phyloP scores from a whole-genome alignment of 768 basidiomycete species.

The Suillus occidentalis region DNA sequence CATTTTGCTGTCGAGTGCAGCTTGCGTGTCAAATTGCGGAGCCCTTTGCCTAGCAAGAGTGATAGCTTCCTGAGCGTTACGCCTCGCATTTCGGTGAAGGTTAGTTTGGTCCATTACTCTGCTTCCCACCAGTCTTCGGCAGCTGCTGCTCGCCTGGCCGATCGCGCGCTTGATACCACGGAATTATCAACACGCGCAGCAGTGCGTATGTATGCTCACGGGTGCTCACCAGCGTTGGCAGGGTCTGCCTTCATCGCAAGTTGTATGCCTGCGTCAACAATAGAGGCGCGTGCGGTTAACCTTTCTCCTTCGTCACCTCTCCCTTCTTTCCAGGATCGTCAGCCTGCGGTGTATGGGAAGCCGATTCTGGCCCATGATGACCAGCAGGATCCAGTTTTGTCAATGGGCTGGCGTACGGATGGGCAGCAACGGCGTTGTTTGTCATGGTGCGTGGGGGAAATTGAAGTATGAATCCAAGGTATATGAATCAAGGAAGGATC shows the following conservation, averaged over 20 bases:
- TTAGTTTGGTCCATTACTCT: slow-evolving; percentile 67
- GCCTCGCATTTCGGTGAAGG: slow-evolving; percentile 77
- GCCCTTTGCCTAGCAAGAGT: slow-evolving; percentile 76
- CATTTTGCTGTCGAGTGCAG: slow-evolving; percentile 78
- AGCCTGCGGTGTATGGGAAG: slow-evolving; percentile 23
- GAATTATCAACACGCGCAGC: slow-evolving; percentile 12
- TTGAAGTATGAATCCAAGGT: not conserved
- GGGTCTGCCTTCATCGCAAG: too few species aligned
- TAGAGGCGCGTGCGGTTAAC: slow-evolving; percentile 94
- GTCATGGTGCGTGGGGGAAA: slow-evolving; percentile 18
- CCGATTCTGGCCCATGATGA: slow-evolving; percentile 28
- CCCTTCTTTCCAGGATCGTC: slow-evolving; percentile 37
- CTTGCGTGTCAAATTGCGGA: slow-evolving; percentile 79
- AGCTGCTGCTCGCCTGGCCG: slow-evolving; percentile 84
- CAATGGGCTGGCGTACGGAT: slow-evolving; percentile 25
- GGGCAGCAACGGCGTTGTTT: slow-evolving; percentile 22
- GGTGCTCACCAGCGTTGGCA: slow-evolving; percentile 86
- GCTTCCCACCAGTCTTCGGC: slow-evolving; percentile 46
- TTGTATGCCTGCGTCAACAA: slow-evolving; percentile 91
- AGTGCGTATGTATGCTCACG: slow-evolving; percentile 10
- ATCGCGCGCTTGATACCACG: slow-evolving; percentile 93
- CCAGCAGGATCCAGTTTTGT: slow-evolving; percentile 9
- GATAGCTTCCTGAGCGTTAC: slow-evolving; percentile 90
- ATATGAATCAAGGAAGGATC: not conserved
- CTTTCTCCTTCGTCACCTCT: slow-evolving; percentile 66